Evolutionary conservation across 257 asterid species (phyloP).

Genomic region (Primulina huaijiensis): DNA sequence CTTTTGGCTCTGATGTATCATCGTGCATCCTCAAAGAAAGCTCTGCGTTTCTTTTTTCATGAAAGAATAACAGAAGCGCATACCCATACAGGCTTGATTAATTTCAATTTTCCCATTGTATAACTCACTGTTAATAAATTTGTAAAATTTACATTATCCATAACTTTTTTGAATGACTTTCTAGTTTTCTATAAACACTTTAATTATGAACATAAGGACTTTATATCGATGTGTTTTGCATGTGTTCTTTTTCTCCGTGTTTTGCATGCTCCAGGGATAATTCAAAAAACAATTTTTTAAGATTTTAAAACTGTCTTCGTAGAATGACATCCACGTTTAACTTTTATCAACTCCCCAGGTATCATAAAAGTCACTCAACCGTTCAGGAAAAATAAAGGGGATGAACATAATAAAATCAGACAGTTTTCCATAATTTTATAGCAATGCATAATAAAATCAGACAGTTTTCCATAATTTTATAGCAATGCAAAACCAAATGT

Average conservation of each 20-base stretch:
- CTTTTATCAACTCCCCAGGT: not conserved
- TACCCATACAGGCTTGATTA: not conserved
- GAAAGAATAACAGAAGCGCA: not conserved
- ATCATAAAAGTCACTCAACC: not conserved
- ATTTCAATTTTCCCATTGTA: not conserved
- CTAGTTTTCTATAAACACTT: not conserved
- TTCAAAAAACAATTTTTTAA: not conserved
- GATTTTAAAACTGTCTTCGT: constrained; percentile 1
- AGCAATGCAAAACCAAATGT: not conserved
- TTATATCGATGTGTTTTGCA: not conserved
- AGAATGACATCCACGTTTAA: not conserved
- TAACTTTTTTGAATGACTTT: not conserved
- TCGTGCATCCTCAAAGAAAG: not conserved
- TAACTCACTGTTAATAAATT: not conserved
- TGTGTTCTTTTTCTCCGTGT: not conserved
- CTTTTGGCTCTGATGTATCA: not conserved
- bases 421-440: not conserved
- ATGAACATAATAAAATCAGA: not conserved
- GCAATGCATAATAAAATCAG: not conserved
- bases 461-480: not conserved
- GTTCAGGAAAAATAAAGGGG: not conserved
- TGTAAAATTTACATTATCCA: not conserved
- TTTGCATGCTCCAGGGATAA: not conserved
- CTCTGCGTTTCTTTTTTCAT: not conserved
- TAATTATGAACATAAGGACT: not conserved